Conservation (phyloP, 768 basidiomycete species). For the Psilocybe tampanensis region DNA sequence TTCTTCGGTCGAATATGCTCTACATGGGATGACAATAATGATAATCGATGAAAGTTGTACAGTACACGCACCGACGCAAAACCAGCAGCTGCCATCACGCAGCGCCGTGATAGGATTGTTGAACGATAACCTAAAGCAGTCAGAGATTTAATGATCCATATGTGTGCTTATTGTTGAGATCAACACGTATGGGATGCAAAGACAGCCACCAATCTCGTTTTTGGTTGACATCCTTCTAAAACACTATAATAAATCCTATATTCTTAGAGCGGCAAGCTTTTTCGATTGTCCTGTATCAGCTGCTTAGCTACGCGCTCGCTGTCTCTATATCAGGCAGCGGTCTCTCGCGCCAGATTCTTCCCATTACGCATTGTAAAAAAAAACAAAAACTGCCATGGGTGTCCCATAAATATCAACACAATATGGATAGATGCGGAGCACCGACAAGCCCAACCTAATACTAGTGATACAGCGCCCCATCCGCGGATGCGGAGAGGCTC, state of each 20-base stretch:
- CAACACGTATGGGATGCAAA: neutral
- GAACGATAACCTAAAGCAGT: neutral
- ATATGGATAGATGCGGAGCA: slow-evolving; percentile 12
- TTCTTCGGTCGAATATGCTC: neutral
- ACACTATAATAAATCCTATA: neutral
- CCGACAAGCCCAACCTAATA: neutral
- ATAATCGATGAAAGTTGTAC: neutral
- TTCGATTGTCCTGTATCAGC: neutral
- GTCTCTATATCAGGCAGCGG: slow-evolving; percentile 5
- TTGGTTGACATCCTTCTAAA: neutral
- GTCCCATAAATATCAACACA: slow-evolving; percentile 5
- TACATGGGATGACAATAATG: neutral
- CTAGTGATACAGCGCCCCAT: no score
- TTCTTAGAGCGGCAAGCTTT: neutral
- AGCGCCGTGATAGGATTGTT: no score
- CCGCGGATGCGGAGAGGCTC: slow-evolving; percentile 1
- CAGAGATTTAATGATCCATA: neutral
- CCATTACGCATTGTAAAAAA: neutral
- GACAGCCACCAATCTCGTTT: neutral
- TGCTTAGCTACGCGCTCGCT: slow-evolving; percentile 11
- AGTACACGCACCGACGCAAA: neutral
- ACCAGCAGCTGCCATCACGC: neutral
- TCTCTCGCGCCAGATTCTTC: neutral
- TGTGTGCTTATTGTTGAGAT: neutral
- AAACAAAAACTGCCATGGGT: neutral